phyloP scores from a whole-genome alignment of 208 protist genomes.

The Crithidia fasciculata region DNA sequence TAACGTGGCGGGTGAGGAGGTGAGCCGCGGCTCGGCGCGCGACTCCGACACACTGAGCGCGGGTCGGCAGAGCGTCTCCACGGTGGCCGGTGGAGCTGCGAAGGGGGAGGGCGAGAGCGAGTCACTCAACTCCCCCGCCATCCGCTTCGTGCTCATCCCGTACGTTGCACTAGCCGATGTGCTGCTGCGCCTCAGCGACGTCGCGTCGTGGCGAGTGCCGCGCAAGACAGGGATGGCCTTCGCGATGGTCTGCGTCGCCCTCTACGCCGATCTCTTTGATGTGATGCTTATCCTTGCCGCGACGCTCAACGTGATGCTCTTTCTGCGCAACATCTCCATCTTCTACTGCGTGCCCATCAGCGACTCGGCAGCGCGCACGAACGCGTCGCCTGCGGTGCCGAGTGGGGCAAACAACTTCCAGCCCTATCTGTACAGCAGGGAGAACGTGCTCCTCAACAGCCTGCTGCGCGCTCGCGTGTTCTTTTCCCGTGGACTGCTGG shows the following conservation, averaged over 20 bases:
- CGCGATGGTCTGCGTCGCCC: constrained; percentile 44
- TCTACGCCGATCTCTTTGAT: constrained; percentile 59
- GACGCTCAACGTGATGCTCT: constrained; percentile 39
- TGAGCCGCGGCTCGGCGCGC: neutral
- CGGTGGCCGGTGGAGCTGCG: neutral
- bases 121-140: constrained; percentile 46
- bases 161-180: constrained; percentile 77
- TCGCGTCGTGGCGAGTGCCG: constrained; percentile 67
- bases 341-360: constrained; percentile 60
- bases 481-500: constrained; percentile 76
- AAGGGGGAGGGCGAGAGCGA: constrained; percentile 10
- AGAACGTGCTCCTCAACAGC: constrained; percentile 75
- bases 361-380: constrained; percentile 15
- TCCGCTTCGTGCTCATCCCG: constrained; percentile 78
- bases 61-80: constrained; percentile 5
- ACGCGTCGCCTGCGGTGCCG: constrained; percentile 29
- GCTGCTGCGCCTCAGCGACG: constrained; percentile 55
- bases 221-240: constrained; percentile 68
- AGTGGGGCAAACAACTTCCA: constrained; percentile 33
- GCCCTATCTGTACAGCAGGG: constrained; percentile 71
- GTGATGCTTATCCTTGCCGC: constrained; percentile 51
- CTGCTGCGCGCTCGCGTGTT: constrained; percentile 77
- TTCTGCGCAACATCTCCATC: constrained; percentile 52
- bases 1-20: neutral
- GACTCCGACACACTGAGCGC: constrained; percentile 18